Evolutionary conservation across 352 stramenopile species (phyloP), one percentile per base, ranked within the genome.

Genomic region (Peronospora farinosa): DNA sequence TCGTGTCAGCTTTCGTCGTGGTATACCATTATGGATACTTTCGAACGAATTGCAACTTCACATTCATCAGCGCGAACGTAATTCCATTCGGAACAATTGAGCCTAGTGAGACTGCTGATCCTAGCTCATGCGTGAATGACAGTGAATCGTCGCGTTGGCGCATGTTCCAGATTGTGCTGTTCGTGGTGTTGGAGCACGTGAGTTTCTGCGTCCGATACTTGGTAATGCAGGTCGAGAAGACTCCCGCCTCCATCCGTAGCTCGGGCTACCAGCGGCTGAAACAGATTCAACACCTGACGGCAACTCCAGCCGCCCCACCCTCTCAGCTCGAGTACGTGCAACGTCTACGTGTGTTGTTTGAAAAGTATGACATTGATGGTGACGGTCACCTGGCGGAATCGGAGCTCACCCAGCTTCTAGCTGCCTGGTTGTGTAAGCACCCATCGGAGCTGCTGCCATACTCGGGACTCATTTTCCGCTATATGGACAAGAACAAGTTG

Each of bases 1-100:
- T 89, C 0, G 80, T 91, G 15, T 85, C 74, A 42, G 78, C 68
- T 12, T 85, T 93, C 21, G 81, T 92, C 7, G 76, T 89, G 0
- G 72, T 82, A n/a, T 93, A 93, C 48, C 83, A 93, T 54, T 88
- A 76, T 51, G 78, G 80, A 3, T 88, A 86, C 57, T 91, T 93
- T 40, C 52, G 74, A 35, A 87, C 70, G 13, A 47, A 60, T 17
- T 93, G 83, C 51, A 88, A 93, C 67, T 93, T 82, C 41, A 65
- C 61, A 0, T 91, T 93, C 15, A 57, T 21, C 15, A 60, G 78
- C 15, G 83, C 72, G n/a, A 72, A 74, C 38, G 86, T 93, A 60
- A 67, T 93, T 2, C 78, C 83, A 0, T 90, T 93, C 32, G 73
- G 69, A 7, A 74, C 69, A 1, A 77, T 93, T 13, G 56, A 80